phyloP scores from a whole-genome alignment of 805 yeast genomes.

The Candida koratica region DNA sequence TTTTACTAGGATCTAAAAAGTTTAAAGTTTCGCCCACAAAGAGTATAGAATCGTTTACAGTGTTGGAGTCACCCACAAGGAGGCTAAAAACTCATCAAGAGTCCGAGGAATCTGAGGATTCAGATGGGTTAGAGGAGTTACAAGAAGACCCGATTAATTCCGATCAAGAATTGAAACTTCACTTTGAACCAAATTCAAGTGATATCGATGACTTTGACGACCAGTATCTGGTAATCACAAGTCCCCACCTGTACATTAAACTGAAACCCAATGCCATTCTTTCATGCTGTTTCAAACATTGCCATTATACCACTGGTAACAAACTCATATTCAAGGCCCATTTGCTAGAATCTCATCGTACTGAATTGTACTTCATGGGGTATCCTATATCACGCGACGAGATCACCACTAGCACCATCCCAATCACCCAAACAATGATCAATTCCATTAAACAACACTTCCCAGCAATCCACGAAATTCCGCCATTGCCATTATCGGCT shows the following conservation, averaged over 20 bases:
- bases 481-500: conserved; percentile 21
- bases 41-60: background rate
- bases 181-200: conserved; percentile 1
- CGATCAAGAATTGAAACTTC: conserved; percentile 3
- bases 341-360: conserved; percentile 20
- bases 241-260: conserved; percentile 11
- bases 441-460: conserved; percentile 13
- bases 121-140: no score
- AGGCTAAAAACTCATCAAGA: no score
- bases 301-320: conserved; percentile 29
- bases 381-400: conserved; percentile 22
- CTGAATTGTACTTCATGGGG: conserved; percentile 19
- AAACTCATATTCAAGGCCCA: conserved; percentile 24
- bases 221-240: conserved; percentile 22
- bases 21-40: conserved; percentile 14
- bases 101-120: no score
- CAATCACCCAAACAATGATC: conserved; percentile 10
- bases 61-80: conserved; percentile 4
- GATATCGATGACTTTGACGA: conserved; percentile 21
- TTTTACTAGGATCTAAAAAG: conserved; percentile 11
- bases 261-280: conserved; percentile 12
- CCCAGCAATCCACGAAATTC: conserved; percentile 23
- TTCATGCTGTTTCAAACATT: conserved; percentile 24
- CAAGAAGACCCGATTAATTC: no score
- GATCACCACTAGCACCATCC: background rate